Conservation (phyloP, 2,329 filamentous ascomycete species). For the Colletotrichum sp. region DNA sequence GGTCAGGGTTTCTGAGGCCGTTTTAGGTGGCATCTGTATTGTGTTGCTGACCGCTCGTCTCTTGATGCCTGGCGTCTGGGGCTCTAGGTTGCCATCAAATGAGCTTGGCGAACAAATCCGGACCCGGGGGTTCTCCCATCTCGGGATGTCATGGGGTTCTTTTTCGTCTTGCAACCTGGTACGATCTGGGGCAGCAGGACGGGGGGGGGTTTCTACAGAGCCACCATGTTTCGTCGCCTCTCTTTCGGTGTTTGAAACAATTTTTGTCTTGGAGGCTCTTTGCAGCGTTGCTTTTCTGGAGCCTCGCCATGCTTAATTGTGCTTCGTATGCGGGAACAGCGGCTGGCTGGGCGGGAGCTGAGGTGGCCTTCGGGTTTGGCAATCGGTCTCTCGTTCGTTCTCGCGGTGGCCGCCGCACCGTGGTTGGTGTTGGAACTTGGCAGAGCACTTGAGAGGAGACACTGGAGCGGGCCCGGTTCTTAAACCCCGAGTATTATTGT, state of each 20-base stretch:
- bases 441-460: background rate
- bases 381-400: background rate
- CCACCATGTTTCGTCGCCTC: conserved; percentile 14
- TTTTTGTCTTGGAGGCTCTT: conserved; percentile 12
- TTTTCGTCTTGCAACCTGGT: background rate
- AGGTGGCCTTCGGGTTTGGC: background rate
- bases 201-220: background rate
- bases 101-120: background rate
- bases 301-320: background rate
- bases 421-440: background rate
- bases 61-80: background rate
- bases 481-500: background rate
- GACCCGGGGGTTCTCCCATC: background rate
- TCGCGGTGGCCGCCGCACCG: background rate
- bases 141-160: background rate
- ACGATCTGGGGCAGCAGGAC: background rate
- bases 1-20: conserved; percentile 16
- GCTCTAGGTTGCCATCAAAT: background rate
- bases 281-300: background rate
- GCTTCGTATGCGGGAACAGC: background rate
- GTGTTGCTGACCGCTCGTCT: background rate
- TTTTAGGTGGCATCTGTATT: conserved; percentile 8
- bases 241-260: conserved; percentile 13
- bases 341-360: background rate
- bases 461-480: background rate